Evolutionary conservation across 2,329 filamentous ascomycete genomes (phyloP).

Genomic region (Magnaporthiopsis poae): DNA sequence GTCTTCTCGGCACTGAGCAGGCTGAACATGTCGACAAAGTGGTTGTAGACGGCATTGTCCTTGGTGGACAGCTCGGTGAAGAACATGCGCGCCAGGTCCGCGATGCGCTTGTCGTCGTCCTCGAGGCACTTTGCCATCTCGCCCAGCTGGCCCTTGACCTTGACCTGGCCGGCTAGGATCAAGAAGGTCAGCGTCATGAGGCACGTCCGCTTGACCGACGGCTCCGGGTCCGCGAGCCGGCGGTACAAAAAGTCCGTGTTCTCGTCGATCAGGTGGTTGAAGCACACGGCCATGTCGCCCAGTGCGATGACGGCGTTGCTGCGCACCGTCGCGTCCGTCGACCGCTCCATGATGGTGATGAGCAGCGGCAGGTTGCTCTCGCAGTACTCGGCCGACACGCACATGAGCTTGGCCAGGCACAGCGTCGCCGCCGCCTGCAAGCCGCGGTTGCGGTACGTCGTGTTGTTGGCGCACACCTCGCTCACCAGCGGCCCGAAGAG

Average conservation of each 20-base stretch:
- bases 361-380: slow-evolving; percentile 84
- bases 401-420: slow-evolving; percentile 97
- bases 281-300: slow-evolving; percentile 98
- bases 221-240: slow-evolving; percentile 76
- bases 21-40: slow-evolving; percentile 99
- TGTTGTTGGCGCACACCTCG: slow-evolving; percentile 92
- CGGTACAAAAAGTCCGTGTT: slow-evolving; percentile 98
- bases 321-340: slow-evolving; percentile 79
- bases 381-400: slow-evolving; percentile 92
- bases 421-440: slow-evolving; percentile 88
- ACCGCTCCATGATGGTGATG: slow-evolving; percentile 95
- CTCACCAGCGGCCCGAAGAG: slow-evolving; percentile 85
- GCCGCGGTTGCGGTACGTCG: slow-evolving; percentile 76
- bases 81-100: slow-evolving; percentile 93
- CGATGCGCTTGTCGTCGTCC: slow-evolving; percentile 87
- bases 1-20: slow-evolving; percentile 72
- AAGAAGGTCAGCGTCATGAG: slow-evolving; percentile 97
- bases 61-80: slow-evolving; percentile 95
- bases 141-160: slow-evolving; percentile 95
- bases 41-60: slow-evolving; percentile 97
- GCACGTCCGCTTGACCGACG: slow-evolving; percentile 89
- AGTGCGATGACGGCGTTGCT: slow-evolving; percentile 95
- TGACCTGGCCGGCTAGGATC: slow-evolving; percentile 93
- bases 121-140: slow-evolving; percentile 99
- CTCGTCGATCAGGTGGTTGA: slow-evolving; percentile 97